Conservation (phyloP, 169 alveolate species). For the Amoebophrya sp. region DNA sequence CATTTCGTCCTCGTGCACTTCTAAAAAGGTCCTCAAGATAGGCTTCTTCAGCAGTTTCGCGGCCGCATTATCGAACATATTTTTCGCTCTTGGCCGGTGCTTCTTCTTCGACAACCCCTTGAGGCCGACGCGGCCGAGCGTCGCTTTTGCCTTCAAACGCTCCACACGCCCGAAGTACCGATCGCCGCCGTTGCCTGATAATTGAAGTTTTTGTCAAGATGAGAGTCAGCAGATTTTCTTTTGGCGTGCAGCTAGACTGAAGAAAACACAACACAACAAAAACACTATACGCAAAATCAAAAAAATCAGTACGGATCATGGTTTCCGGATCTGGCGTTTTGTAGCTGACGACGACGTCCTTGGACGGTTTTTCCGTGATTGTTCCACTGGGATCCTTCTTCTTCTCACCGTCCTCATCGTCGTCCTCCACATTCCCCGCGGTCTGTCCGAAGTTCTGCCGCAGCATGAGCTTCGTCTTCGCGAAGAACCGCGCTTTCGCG, state of each 20-base stretch:
- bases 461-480: conserved; percentile 6
- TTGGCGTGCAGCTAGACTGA: no score
- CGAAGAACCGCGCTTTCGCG: neutral
- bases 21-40: neutral
- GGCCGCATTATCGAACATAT: neutral
- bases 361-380: neutral
- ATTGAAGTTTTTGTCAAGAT: no score
- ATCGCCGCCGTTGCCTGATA: neutral
- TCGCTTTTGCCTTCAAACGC: neutral
- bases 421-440: neutral
- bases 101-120: neutral
- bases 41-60: neutral
- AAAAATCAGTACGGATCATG: neutral
- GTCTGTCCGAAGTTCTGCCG: neutral
- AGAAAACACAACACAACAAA: no score
- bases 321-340: neutral
- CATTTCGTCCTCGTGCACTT: neutral
- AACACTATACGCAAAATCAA: no score
- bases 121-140: neutral
- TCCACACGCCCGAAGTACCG: neutral
- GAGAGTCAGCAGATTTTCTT: no score
- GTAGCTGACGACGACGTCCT: neutral
- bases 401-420: neutral
- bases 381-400: neutral
- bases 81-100: neutral